Base-by-base conservation (phyloP, 345 rosid species). In the Gossypioides kirkii region DNA sequence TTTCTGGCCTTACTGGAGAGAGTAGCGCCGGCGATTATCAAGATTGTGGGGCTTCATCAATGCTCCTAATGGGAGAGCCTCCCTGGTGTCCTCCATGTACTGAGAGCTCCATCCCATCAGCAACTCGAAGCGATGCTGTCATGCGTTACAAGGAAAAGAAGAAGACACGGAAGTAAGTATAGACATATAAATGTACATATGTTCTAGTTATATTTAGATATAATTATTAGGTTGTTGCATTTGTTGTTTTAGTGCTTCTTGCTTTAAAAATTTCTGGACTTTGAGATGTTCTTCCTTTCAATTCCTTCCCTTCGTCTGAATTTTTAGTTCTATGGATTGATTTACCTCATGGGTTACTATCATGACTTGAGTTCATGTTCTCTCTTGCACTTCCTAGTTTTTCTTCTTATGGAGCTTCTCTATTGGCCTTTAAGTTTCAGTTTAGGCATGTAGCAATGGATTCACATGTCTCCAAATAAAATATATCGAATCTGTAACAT, bases 131-230 rank as follows among this genome's bases (percentile, higher is more conserved):
- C 74, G 69, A 90, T 43, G 98, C 99, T 23, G 97, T 93, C 67
- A 73, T 91, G 93, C 97, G 98, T 42, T 96, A 96, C 86, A 96
- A 86, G 82, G 98, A 93, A 74, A 96, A 96, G 85, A 93, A 88
- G 90, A 96, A 91, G 85, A 85, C 87, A 46, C 96, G 98, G 83
- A 89, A 84, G 99, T 96, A 85, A 87, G 99, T 83, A n/a, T 56
- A 18, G n/a, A n/a, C 41, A 20, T 50, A 10, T 49, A 20, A 32
- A 43, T 9, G 17, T 69, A 18, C 42, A 25, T 2, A 6, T 32
- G 8, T n/a, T 52, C 16, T 53, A 36, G 14, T 36, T 69, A 41
- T 18, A 52, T 25, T 43, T 16, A 16, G 28, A 8, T 46, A 12
- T 28, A 17, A 9, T 73, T 36, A 17, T 36, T 25, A 14, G 18